A percentile compares a stretch with the other conserved stretches of the same genome.
Conservation (phyloP, 306 rosid genomes). For the Gynostemma pentaphyllum region DNA sequence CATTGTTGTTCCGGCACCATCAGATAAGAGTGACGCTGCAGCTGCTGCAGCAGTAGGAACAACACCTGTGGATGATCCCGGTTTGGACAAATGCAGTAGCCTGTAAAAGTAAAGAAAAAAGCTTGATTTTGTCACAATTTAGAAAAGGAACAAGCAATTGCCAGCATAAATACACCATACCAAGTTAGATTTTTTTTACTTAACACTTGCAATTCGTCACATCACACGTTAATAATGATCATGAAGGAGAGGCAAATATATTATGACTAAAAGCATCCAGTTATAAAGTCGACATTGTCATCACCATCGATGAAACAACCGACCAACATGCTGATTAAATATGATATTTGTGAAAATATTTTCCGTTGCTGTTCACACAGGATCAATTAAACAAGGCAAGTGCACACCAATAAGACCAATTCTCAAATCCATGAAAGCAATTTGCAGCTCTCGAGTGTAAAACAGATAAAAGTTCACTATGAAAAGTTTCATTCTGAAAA, state of each 20-base stretch:
- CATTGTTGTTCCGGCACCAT: slow-evolving; percentile 69
- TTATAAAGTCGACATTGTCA: neutral
- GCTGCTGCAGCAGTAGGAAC: slow-evolving; percentile 98
- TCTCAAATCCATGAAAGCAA: too few species aligned
- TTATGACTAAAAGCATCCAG: neutral
- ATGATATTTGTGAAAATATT: neutral
- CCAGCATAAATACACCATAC: neutral
- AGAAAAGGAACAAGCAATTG: neutral
- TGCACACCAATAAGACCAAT: neutral
- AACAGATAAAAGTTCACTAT: neutral
- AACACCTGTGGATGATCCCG: slow-evolving; percentile 84
- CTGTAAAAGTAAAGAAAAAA: slow-evolving; percentile 36
- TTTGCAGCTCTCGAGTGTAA: neutral
- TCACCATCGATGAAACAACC: neutral
- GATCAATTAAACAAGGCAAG: neutral
- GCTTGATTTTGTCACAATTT: slow-evolving; percentile 4
- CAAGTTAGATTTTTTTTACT: too few species aligned
- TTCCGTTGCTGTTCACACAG: neutral
- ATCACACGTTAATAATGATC: too few species aligned
- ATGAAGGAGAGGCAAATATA: neutral
- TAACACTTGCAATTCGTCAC: too few species aligned
- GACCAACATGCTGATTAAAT: neutral
- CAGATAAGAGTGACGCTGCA: slow-evolving; percentile 90
- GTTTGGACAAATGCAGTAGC: slow-evolving; percentile 91
- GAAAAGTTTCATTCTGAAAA: neutral